Conservation (phyloP, 306 rosid species). For the Medicago ruthenica region DNA sequence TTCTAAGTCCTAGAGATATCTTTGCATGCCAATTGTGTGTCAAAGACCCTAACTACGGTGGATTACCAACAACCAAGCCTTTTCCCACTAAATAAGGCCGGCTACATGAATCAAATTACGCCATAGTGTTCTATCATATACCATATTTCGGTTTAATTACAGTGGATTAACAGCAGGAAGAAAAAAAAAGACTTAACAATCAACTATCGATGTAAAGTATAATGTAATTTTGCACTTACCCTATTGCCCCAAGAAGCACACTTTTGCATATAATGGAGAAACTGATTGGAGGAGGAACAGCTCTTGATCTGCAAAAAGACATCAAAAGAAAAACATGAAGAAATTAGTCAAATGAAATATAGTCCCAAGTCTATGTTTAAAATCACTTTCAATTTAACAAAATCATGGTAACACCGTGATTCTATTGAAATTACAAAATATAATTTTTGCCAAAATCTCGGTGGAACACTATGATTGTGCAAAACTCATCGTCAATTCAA, state of each 20-base stretch:
- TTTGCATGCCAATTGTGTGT: too few relatives aligned
- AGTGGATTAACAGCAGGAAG: background rate
- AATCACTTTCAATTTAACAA: background rate
- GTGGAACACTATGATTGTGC: background rate
- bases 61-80: too few relatives aligned
- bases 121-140: too few relatives aligned
- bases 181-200: background rate
- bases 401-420: background rate
- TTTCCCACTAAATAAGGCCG: too few relatives aligned
- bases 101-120: too few relatives aligned
- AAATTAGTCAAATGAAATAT: background rate
- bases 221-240: conserved; percentile 58
- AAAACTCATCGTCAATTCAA: background rate
- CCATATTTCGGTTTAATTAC: too few relatives aligned
- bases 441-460: too few relatives aligned
- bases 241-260: conserved; percentile 75
- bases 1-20: background rate
- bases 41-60: background rate
- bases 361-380: background rate
- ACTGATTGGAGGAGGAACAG: conserved; percentile 68
- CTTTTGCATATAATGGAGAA: conserved; percentile 67
- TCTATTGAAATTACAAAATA: too few relatives aligned
- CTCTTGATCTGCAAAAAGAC: conserved; percentile 60
- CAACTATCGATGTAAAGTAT: background rate
- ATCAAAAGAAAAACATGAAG: conserved; percentile 33